phyloP scores from a whole-genome alignment of 352 stramenopile species.

The Sclerospora graminicola region DNA sequence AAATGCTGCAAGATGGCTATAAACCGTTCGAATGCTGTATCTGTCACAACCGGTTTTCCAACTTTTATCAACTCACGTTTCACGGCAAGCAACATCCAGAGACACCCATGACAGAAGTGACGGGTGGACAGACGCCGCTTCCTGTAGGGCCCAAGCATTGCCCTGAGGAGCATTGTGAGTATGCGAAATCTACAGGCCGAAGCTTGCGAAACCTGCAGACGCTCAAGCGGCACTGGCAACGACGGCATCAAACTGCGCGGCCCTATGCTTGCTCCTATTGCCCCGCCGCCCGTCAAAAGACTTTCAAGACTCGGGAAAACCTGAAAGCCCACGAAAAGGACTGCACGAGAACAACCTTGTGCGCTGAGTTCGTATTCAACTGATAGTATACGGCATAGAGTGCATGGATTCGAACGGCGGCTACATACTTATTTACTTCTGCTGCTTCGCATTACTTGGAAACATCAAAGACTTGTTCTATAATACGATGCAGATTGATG shows the following conservation, averaged over 20 bases:
- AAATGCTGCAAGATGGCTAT: slow-evolving; percentile 44
- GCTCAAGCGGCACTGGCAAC: slow-evolving; percentile 66
- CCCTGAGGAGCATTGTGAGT: slow-evolving; percentile 44
- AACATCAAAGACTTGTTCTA: slow-evolving; percentile 79
- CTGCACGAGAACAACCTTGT: slow-evolving; percentile 22
- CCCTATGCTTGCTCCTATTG: slow-evolving; percentile 45
- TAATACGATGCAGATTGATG: slow-evolving; percentile 81
- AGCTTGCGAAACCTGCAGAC: slow-evolving; percentile 60
- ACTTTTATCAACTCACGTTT: slow-evolving; percentile 67
- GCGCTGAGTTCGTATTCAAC: slow-evolving; percentile 1
- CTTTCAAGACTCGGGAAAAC: slow-evolving; percentile 65
- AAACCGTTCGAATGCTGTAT: slow-evolving; percentile 61
- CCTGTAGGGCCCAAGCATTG: slow-evolving; percentile 54
- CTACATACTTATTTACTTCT: slow-evolving; percentile 9
- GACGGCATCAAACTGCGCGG: slow-evolving; percentile 37
- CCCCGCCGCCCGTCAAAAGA: slow-evolving; percentile 27
- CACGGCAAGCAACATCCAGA: slow-evolving; percentile 50
- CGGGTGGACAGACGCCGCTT: slow-evolving; percentile 28
- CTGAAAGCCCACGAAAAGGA: slow-evolving; percentile 63
- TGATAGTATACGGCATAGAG: slow-evolving; percentile 4
- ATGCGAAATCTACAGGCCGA: slow-evolving; percentile 26
- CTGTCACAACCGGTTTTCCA: slow-evolving; percentile 42
- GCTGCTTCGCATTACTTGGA: slow-evolving; percentile 42
- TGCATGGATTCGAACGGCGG: slow-evolving; percentile 3
- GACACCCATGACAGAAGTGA: slow-evolving; percentile 19